A percentile compares a stretch with the other conserved stretches of the same genome.
These are phyloP conservation scores for Escovopsis weberi DNA, from an alignment of 2,329 filamentous ascomycete genomes.

Conservation along the genomic window DNA sequence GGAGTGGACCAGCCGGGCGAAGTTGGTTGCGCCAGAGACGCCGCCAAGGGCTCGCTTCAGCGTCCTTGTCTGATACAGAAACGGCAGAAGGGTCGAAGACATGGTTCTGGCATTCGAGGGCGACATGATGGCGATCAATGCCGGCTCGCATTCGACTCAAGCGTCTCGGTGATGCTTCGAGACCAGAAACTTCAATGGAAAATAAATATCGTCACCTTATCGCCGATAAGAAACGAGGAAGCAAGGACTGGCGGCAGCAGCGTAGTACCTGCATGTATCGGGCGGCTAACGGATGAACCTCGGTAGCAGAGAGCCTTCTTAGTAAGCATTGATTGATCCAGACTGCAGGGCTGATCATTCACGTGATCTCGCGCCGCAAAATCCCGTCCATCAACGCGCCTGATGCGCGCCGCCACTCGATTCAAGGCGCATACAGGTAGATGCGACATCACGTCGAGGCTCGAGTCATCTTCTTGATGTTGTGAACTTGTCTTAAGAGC, in stretches of 20 bases:
- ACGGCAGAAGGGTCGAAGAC: constrained; percentile 42
- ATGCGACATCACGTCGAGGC: too few species aligned
- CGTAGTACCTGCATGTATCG: too few species aligned
- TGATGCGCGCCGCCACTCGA: too few species aligned
- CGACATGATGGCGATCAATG: not conserved
- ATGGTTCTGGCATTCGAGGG: constrained; percentile 16
- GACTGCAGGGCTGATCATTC: not conserved
- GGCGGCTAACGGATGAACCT: not conserved
- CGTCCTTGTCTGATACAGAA: constrained; percentile 60
- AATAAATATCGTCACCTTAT: not conserved
- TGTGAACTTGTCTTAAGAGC: too few species aligned
- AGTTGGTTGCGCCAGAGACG: constrained; percentile 10
- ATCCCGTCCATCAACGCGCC: constrained; percentile 2
- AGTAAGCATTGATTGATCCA: not conserved
- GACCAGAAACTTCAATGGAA: not conserved
- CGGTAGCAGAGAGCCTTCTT: not conserved
- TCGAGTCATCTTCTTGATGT: too few species aligned
- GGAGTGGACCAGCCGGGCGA: constrained; percentile 10
- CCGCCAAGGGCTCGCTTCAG: constrained; percentile 20
- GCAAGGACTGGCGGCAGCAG: not conserved
- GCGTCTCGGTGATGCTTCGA: too few species aligned
- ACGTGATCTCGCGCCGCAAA: constrained; percentile 20
- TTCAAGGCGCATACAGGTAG: too few species aligned
- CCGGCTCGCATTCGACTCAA: not conserved
- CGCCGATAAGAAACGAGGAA: not conserved